Evolutionary conservation across 164 flowering plant genomes (phyloP).

Genomic region (Macadamia integrifolia): DNA sequence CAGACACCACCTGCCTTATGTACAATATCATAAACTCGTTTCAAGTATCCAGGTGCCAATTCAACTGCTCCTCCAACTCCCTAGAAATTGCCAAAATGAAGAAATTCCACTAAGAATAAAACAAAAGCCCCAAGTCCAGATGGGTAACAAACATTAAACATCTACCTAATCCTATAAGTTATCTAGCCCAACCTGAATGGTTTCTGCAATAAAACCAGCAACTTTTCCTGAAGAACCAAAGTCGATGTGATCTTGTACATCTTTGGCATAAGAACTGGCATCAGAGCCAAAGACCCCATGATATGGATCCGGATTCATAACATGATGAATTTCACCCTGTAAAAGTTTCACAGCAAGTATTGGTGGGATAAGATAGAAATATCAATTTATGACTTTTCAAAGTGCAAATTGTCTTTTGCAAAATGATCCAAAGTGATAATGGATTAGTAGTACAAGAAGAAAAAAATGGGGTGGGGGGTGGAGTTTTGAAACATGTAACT

Average conservation of each 20-base stretch:
- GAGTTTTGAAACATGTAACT: not conserved
- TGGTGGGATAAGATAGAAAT: not conserved
- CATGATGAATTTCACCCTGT: conserved; percentile 98
- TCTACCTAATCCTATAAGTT: not conserved
- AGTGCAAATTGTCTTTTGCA: not conserved
- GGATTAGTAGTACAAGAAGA: not conserved
- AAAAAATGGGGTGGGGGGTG: not conserved
- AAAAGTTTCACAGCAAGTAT: conserved; percentile 8
- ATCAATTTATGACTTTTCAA: not conserved
- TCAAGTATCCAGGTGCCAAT: conserved; percentile 91
- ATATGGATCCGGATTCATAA: conserved; percentile 90
- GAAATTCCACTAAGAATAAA: not conserved
- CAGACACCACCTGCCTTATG: conserved; percentile 96
- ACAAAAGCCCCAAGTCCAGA: not conserved
- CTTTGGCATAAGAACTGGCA: conserved; percentile 66
- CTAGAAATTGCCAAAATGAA: conserved; percentile 28
- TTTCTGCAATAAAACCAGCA: conserved; percentile 97
- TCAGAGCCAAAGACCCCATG: conserved; percentile 85
- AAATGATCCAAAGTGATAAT: not conserved
- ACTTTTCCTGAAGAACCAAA: conserved; percentile 87
- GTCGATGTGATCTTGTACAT: conserved; percentile 89
- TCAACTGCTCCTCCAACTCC: conserved; percentile 99
- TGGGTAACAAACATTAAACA: not conserved
- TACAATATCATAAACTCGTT: conserved; percentile 78
- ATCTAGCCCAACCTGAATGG: conserved; percentile 65